Evolutionary conservation across 371 early-diverging fungal genomes (phyloP).

Genomic region (Mortierella sp.): DNA sequence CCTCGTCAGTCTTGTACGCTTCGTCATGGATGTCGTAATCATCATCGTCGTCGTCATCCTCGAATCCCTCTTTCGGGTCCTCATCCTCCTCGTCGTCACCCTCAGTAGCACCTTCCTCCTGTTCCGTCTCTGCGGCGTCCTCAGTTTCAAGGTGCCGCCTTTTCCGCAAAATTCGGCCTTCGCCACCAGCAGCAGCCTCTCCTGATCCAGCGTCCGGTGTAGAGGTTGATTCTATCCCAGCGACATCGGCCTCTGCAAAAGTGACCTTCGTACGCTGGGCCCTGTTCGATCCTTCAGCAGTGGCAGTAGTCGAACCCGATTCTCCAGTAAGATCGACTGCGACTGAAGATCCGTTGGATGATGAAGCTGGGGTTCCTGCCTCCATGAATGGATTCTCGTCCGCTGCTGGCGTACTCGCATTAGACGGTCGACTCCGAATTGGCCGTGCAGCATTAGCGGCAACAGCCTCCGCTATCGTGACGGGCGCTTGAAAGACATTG

Average conservation of each 20-base stretch:
- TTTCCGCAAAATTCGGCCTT: neutral
- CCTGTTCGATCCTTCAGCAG: neutral
- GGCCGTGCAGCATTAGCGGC: neutral
- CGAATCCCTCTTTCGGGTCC: conserved; percentile 12
- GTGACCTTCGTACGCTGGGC: neutral
- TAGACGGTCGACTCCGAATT: neutral
- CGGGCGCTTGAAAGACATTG: neutral
- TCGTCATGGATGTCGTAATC: conserved; percentile 37
- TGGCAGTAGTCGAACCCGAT: neutral
- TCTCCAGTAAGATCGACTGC: neutral
- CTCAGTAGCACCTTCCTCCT: neutral
- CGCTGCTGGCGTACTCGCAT: neutral
- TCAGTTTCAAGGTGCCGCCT: conserved; percentile 17
- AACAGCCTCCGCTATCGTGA: neutral
- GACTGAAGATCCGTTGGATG: neutral
- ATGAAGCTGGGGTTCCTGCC: neutral
- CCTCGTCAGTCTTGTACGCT: conserved; percentile 26
- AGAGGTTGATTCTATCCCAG: neutral
- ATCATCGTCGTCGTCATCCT: conserved; percentile 32
- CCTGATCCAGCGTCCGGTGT: neutral
- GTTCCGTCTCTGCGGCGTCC: neutral
- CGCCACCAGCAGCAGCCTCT: neutral
- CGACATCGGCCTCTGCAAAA: conserved; percentile 1
- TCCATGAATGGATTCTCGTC: neutral
- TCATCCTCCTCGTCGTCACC: conserved; percentile 6